Base-by-base conservation (phyloP, 176 grass and related monocot genomes). In the Ensete ventricosum region DNA sequence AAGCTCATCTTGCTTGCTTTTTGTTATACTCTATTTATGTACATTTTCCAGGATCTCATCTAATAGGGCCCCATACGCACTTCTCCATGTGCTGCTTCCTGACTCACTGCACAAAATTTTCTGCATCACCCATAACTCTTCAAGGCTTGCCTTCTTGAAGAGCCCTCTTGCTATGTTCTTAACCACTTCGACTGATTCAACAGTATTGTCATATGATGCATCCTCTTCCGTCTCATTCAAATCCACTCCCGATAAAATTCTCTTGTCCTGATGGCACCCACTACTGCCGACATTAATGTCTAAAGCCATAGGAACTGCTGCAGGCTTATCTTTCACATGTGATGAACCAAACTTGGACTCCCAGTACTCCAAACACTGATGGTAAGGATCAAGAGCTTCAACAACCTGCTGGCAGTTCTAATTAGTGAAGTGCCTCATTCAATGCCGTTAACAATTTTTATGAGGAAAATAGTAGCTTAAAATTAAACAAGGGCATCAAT, bases 361-460 rank as follows among this genome's bases (percentile, higher is more conserved):
- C 92, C 92, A 96, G 80, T 92, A 96, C 7, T 81, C 85, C 21
- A 71, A 81, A 85, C 89, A 89, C 13, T 51, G 73, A 68, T 85
- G 84, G 81, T 73, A 60, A 2, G 87, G 75, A 87, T 96, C 92
- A 34, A 84, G 78, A 77, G 82, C 82, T 85, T 96, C 89, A 7
- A 96, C 82, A 83, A 74, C 82, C 92, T 96, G 75, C 65, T 53
- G 22, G 27, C 17, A 26, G 9, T 27, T 55, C 4, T 10, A 27
- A 14, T 34, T 10, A 26, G 53, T 55, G 14, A 71, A n/a, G 34
- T 43, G 34, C 5, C 34, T 43, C 34, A 43, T 43, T 0, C 34
- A 43, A 43, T 43, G 34, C 5, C 4, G 34, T 43, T 43, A 43
- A 43, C 34, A 43, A 0, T 43, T 43, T 43, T 43, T 43, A 43